Conservation (phyloP, 305 asterid genomes). For the Rubia balearica region DNA sequence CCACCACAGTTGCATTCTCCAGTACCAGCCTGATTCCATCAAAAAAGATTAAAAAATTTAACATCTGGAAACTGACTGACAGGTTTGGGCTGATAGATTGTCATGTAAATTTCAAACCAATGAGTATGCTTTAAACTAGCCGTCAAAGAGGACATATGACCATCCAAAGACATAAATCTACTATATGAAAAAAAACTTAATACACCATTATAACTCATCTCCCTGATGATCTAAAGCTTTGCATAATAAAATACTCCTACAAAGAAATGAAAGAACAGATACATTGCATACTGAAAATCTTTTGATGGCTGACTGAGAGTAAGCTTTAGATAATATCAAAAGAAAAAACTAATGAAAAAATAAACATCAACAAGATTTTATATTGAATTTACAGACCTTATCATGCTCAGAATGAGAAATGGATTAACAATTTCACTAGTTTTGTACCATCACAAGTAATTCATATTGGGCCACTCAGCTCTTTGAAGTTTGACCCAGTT, state of each 20-base stretch:
- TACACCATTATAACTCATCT: not conserved
- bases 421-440: not conserved
- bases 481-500: not conserved
- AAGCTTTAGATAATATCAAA: not conserved
- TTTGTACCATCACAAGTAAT: not conserved
- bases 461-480: not conserved
- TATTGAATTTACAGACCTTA: not conserved
- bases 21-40: constrained; percentile 57
- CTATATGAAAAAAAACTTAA: not conserved
- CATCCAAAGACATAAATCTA: not conserved
- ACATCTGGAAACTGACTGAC: constrained; percentile 5
- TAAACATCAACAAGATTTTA: not conserved
- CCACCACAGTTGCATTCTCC: constrained; percentile 89
- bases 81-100: constrained; percentile 9
- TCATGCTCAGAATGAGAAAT: not conserved
- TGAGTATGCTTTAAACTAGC: not conserved
- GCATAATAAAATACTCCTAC: not conserved
- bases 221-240: not conserved
- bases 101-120: not conserved
- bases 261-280: not conserved
- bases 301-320: not conserved
- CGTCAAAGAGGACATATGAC: not conserved
- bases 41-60: constrained; percentile 9
- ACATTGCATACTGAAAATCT: not conserved
- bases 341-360: not conserved